phyloP scores from a whole-genome alignment of 805 yeast genomes.

The Wickerhamomyces subpelliculosus region DNA sequence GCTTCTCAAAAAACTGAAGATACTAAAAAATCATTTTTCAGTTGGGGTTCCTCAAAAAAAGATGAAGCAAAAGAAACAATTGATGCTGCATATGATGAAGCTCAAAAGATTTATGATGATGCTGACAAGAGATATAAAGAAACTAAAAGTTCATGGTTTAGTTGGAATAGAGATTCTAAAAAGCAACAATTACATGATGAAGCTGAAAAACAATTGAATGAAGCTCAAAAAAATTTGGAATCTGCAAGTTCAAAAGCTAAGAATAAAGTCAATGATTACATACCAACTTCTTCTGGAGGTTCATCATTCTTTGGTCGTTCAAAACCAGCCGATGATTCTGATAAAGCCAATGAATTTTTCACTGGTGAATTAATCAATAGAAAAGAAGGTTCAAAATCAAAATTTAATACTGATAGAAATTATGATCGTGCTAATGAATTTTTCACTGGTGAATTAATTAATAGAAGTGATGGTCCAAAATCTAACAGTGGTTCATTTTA shows the following conservation, averaged over 20 bases:
- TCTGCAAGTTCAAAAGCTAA: slow-evolving; percentile 9
- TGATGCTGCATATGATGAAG: slow-evolving; percentile 19
- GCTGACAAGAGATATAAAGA: slow-evolving; percentile 28
- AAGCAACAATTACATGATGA: slow-evolving; percentile 18
- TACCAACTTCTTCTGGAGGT: too few relatives aligned
- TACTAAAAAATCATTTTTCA: slow-evolving; percentile 5
- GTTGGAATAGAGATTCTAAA: slow-evolving; percentile 18
- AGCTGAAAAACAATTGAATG: slow-evolving; percentile 20
- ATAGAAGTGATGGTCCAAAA: slow-evolving; percentile 3
- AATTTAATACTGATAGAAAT: too few relatives aligned
- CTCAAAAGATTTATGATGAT: slow-evolving; percentile 25
- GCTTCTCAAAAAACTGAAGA: not conserved
- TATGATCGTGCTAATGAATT: slow-evolving; percentile 10
- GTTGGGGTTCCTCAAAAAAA: slow-evolving; percentile 10
- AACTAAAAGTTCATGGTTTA: slow-evolving; percentile 25
- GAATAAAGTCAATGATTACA: too few relatives aligned
- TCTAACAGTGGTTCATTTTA: slow-evolving; percentile 16
- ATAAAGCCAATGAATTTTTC: slow-evolving; percentile 10
- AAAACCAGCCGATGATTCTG: too few relatives aligned
- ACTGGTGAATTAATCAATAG: slow-evolving; percentile 1
- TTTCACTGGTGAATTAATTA: slow-evolving; percentile 1
- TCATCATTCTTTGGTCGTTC: too few relatives aligned
- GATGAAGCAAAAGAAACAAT: slow-evolving; percentile 9
- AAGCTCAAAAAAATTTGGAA: slow-evolving; percentile 16
- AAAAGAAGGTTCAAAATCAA: too few relatives aligned